Percentiles rank a stretch among this genome's conserved stretches.
phyloP scores from a whole-genome alignment of 805 yeast species.

The Saccharomyces eubayanus region DNA sequence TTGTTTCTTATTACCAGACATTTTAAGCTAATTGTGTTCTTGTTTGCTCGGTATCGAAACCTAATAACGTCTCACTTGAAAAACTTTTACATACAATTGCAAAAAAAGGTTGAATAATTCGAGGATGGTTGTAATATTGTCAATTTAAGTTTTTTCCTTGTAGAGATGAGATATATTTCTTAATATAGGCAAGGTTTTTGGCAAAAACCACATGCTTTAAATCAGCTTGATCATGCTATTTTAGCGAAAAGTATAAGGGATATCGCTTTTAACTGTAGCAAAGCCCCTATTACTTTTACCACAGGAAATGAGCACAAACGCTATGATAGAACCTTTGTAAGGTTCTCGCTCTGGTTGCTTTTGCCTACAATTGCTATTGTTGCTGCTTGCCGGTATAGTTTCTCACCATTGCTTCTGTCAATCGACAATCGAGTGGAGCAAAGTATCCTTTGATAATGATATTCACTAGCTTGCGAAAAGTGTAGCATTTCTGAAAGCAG shows the following conservation, averaged over 20 bases:
- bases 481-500: no score
- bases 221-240: not conserved
- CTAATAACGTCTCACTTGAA: not conserved
- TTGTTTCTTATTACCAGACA: not conserved
- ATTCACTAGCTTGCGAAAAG: no score
- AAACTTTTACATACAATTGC: no score
- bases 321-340: not conserved
- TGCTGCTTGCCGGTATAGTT: no score
- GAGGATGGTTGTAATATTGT: no score
- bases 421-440: no score
- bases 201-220: not conserved
- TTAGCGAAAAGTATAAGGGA: not conserved
- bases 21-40: not conserved
- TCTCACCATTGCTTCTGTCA: no score
- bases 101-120: not conserved
- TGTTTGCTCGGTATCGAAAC: not conserved
- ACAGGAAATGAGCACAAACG: not conserved
- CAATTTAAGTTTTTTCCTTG: not conserved
- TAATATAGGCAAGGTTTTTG: not conserved
- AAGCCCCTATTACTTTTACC: not conserved
- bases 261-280: not conserved
- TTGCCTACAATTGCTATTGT: no score
- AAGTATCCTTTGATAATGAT: no score
- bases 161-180: not conserved
- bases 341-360: no score